Percentiles rank a stretch among this genome's conserved stretches.
These are phyloP conservation scores for Microbotryomycetes sp. DNA, from an alignment of 1,284 basidiomycete species.

Conservation along the genomic window DNA sequence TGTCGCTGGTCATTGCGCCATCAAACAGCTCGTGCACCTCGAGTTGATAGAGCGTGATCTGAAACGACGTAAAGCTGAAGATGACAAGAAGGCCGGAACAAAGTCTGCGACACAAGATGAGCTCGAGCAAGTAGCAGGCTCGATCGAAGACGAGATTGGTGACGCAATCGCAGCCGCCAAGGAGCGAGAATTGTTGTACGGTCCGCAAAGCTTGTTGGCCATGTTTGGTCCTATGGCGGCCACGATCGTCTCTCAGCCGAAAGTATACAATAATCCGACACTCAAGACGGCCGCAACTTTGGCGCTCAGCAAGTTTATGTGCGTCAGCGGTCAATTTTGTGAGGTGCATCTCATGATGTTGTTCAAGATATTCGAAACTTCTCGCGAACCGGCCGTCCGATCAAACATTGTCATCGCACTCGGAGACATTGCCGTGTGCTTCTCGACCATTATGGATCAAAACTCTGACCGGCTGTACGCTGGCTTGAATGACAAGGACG, in stretches of 20 bases:
- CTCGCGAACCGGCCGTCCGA: conserved; percentile 78
- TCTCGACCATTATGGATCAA: conserved; percentile 93
- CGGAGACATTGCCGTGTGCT: conserved; percentile 93
- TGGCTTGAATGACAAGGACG: conserved; percentile 76
- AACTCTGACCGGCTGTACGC: conserved; percentile 93
- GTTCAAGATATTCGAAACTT: conserved; percentile 88
- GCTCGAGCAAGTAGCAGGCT: conserved; percentile 92
- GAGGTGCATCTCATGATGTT: conserved; percentile 79
- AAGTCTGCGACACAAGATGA: conserved; percentile 53
- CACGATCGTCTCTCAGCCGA: conserved; percentile 73
- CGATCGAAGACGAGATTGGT: conserved; percentile 96
- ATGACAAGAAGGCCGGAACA: conserved; percentile 47
- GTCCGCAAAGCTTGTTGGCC: conserved; percentile 71
- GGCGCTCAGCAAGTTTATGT: conserved; percentile 92
- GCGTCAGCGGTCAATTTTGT: conserved; percentile 88
- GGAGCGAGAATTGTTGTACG: conserved; percentile 82
- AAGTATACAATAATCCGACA: conserved; percentile 77
- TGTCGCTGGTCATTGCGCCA: conserved; percentile 88
- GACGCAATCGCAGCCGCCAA: conserved; percentile 76
- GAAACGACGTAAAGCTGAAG: conserved; percentile 91
- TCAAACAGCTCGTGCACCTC: conserved; percentile 95
- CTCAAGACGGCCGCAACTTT: conserved; percentile 81
- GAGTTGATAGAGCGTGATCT: conserved; percentile 95
- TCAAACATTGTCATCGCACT: conserved; percentile 96
- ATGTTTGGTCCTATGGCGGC: conserved; percentile 84